Conservation (phyloP, 176 grass and related monocot species). For the Phragmites australis region DNA sequence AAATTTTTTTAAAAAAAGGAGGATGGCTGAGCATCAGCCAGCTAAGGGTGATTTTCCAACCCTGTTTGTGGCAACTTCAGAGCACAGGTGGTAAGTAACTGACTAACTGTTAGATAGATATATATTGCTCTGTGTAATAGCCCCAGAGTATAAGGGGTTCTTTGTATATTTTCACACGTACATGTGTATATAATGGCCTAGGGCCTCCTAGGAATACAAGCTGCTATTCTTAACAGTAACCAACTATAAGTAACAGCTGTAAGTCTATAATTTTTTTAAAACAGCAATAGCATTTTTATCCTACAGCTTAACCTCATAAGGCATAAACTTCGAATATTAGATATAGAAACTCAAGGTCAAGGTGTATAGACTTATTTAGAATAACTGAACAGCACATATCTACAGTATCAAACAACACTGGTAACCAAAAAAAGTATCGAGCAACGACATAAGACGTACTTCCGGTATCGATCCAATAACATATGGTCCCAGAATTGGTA, state of each 20-base stretch:
- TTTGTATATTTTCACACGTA: too few relatives aligned
- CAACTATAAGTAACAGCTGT: background rate
- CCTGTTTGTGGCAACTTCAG: conserved; percentile 8
- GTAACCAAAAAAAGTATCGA: background rate
- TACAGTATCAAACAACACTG: background rate
- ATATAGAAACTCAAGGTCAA: conserved; percentile 1
- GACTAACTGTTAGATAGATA: too few relatives aligned
- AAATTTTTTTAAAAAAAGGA: too few relatives aligned
- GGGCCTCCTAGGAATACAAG: too few relatives aligned
- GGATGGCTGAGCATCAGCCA: background rate
- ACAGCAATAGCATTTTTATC: background rate
- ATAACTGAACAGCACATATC: background rate
- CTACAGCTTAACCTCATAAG: background rate
- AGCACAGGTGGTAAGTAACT: background rate
- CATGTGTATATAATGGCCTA: too few relatives aligned
- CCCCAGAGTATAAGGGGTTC: too few relatives aligned
- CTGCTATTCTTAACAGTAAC: too few relatives aligned
- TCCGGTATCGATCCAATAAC: too few relatives aligned
- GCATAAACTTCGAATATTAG: conserved; percentile 18
- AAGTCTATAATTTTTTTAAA: background rate
- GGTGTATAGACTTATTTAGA: background rate
- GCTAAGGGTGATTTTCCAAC: background rate
- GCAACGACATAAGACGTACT: background rate
- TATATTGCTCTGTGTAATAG: too few relatives aligned
- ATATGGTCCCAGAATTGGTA: background rate